Conservation (phyloP, 495 filamentous ascomycete species). For the Penicillium desertorum region DNA sequence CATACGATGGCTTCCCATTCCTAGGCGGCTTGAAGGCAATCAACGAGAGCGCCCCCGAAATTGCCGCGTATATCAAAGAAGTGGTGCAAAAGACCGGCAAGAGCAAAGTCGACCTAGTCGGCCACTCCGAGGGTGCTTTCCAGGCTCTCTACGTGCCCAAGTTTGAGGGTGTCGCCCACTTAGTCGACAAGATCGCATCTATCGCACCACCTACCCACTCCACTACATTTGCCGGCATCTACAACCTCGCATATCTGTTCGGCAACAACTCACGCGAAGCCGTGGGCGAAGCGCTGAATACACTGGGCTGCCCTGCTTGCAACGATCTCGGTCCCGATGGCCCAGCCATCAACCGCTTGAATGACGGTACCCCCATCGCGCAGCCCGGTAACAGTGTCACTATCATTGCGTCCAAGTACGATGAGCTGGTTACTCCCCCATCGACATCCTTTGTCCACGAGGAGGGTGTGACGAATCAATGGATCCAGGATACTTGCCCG, state of each 20-base stretch:
- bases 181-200: conserved; percentile 48
- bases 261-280: conserved; percentile 36
- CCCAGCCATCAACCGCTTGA: conserved; percentile 39
- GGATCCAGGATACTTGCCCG: conserved; percentile 49
- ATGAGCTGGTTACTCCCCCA: conserved; percentile 51
- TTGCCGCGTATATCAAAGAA: conserved; percentile 49
- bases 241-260: conserved; percentile 45
- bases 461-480: conserved; percentile 44
- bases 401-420: conserved; percentile 48
- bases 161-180: conserved; percentile 43
- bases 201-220: conserved; percentile 54
- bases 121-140: conserved; percentile 56
- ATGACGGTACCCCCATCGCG: conserved; percentile 45
- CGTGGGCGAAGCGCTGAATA: conserved; percentile 35
- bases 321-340: conserved; percentile 44
- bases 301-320: conserved; percentile 49
- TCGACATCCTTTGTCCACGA: conserved; percentile 47
- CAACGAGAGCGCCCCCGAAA: conserved; percentile 47
- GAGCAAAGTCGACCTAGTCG: conserved; percentile 50
- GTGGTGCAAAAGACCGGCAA: conserved; percentile 44
- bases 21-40: conserved; percentile 49
- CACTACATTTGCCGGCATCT: conserved; percentile 48
- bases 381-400: conserved; percentile 50
- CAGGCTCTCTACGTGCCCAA: conserved; percentile 55
- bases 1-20: conserved; percentile 45